Conservation (phyloP, 768 basidiomycete genomes). For the Hortiboletus campestris region DNA sequence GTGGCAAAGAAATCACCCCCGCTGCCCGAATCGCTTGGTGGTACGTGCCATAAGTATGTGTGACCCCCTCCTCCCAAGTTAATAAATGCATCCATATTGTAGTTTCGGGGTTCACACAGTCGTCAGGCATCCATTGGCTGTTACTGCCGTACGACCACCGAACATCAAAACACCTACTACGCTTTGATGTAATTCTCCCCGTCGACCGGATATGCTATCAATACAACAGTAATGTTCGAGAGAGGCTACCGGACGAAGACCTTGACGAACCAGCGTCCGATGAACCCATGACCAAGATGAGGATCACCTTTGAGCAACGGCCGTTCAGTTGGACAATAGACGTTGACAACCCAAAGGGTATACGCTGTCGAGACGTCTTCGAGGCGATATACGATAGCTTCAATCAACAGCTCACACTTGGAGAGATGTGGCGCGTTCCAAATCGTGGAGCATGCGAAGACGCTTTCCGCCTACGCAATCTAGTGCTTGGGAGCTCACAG, state of each 20-base stretch:
- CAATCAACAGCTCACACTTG: slow-evolving; percentile 38
- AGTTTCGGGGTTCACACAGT: background rate
- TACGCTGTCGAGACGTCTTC: slow-evolving; percentile 56
- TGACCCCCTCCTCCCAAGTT: no score
- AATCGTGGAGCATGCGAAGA: slow-evolving; percentile 30
- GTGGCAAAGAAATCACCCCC: background rate
- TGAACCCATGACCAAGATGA: slow-evolving; percentile 42
- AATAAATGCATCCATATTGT: background rate
- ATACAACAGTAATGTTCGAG: slow-evolving; percentile 13
- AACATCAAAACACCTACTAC: slow-evolving; percentile 33
- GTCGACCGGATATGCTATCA: slow-evolving; percentile 33
- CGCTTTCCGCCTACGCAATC: slow-evolving; percentile 41
- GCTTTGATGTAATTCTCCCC: slow-evolving; percentile 47
- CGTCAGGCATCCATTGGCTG: slow-evolving; percentile 42
- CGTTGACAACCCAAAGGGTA: slow-evolving; percentile 37
- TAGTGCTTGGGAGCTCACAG: slow-evolving; percentile 35
- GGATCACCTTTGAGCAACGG: slow-evolving; percentile 38
- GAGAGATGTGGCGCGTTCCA: slow-evolving; percentile 38
- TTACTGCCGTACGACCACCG: slow-evolving; percentile 38
- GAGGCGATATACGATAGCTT: slow-evolving; percentile 49
- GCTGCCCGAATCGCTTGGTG: background rate
- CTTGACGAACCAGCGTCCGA: slow-evolving; percentile 41
- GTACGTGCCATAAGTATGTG: background rate
- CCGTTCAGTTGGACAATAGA: slow-evolving; percentile 37
- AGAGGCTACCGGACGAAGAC: slow-evolving; percentile 34